A percentile compares a stretch with the other conserved stretches of the same genome.
Evolutionary conservation across 345 rosid genomes (phyloP).

Genomic region (Murraya koenigii): DNA sequence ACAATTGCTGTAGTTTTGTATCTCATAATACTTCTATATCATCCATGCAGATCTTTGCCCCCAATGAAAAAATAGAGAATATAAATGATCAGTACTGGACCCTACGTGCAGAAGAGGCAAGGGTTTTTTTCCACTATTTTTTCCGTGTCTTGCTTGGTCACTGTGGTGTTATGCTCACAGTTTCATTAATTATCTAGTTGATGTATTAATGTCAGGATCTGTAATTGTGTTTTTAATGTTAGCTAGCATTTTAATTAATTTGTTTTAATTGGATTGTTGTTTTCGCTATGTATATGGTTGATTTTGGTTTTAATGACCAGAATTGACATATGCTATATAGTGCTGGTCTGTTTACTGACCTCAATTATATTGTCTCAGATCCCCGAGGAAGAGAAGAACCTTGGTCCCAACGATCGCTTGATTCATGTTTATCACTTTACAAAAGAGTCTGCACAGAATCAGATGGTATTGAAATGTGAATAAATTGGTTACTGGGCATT

Average conservation of each 20-base stretch:
- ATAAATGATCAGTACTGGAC: conserved; percentile 99
- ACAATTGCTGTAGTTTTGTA: neutral
- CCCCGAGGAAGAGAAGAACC: conserved; percentile 87
- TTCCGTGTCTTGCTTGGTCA: neutral
- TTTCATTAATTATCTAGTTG: neutral
- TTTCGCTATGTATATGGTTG: neutral
- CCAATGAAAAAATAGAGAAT: conserved; percentile 85
- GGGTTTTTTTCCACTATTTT: conserved; percentile 13
- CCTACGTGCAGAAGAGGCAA: conserved; percentile 94
- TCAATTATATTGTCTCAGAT: conserved; percentile 39
- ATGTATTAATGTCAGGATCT: neutral
- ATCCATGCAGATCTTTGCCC: conserved; percentile 70
- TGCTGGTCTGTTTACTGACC: conserved; percentile 5
- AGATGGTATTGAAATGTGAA: conserved; percentile 42
- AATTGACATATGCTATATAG: neutral
- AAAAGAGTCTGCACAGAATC: conserved; percentile 73
- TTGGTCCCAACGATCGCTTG: conserved; percentile 78
- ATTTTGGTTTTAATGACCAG: neutral
- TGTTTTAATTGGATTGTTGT: neutral
- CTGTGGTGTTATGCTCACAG: neutral
- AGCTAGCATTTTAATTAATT: neutral
- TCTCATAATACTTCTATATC: conserved; percentile 3
- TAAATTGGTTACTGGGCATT: neutral
- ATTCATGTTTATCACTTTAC: conserved; percentile 90
- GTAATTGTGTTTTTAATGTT: neutral